Conservation (phyloP, 2,329 filamentous ascomycete species). For the Fusarium tuaranense region DNA sequence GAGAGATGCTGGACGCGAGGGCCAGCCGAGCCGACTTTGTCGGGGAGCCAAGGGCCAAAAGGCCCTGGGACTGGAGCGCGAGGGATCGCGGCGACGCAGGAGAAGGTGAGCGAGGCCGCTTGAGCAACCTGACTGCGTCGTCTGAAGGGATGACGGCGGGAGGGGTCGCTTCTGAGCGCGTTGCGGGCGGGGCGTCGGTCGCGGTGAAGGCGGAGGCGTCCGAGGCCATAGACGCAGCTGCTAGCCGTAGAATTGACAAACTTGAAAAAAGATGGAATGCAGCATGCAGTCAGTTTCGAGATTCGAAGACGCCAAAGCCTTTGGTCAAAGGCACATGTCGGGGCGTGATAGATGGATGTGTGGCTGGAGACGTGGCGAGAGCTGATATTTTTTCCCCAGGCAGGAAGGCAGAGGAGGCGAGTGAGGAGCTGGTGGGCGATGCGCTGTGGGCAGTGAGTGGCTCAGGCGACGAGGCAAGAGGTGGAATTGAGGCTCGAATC, state of each 20-base stretch:
- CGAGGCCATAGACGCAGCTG: slow-evolving; percentile 62
- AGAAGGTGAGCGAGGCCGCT: slow-evolving; percentile 62
- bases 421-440: slow-evolving; percentile 37
- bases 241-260: slow-evolving; percentile 34
- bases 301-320: slow-evolving; percentile 37
- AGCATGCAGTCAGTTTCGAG: slow-evolving; percentile 42
- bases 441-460: slow-evolving; percentile 40
- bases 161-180: slow-evolving; percentile 50
- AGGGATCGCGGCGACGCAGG: slow-evolving; percentile 54
- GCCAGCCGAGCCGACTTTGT: slow-evolving; percentile 66
- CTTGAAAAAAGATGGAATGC: slow-evolving; percentile 23
- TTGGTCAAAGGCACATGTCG: slow-evolving; percentile 51
- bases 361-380: slow-evolving; percentile 60
- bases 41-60: slow-evolving; percentile 60
- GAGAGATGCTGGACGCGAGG: slow-evolving; percentile 56
- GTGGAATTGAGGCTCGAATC: slow-evolving; percentile 39
- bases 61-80: slow-evolving; percentile 43
- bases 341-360: slow-evolving; percentile 51
- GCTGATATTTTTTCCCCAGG: slow-evolving; percentile 48
- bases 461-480: slow-evolving; percentile 35
- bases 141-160: slow-evolving; percentile 54
- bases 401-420: slow-evolving; percentile 38
- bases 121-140: slow-evolving; percentile 52
- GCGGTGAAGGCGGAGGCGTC: slow-evolving; percentile 65
- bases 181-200: slow-evolving; percentile 61